Base-by-base conservation (phyloP, 2,329 filamentous ascomycete genomes). In the Colletotrichum graminicola region DNA sequence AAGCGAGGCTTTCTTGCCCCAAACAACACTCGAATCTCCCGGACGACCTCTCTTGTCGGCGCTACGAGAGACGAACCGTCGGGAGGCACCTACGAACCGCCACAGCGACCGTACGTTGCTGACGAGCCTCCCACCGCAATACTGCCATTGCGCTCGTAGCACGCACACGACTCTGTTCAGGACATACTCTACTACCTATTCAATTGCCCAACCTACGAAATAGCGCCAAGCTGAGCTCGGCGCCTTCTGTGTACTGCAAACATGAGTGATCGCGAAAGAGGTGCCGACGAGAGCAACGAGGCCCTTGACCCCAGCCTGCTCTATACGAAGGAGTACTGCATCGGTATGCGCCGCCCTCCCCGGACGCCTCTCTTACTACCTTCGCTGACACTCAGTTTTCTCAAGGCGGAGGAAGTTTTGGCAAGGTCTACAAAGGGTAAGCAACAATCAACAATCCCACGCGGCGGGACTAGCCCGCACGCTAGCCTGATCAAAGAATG, bases 341-440 rank as follows among this genome's bases (percentile, higher is more conserved):
- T 96, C 82, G 93, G 92, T 94, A 82, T 76, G 89, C 66, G 71
- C 64, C 62, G 67, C 62, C 55, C 8, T 4, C 59, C 64, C 6
- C 8, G 66, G 45, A 45, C 60, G 62, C 18, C 34, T 36, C 64
- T 23, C 34, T 36, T 10, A 54, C 47, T 45, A 41, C 47, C 32
- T 18, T 71, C 23, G 67, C 66, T 70, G 61, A 72, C 56, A 61
- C 26, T 21, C 71, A 73, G 36, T 60, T 59, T 62, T 67, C 66
- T 64, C 66, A 77, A 94, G 95, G 96, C 76, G 96, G 96, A 76
- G 96, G 96, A 73, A 98, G 95, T 82, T 99, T 99, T 84, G 96
- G 96, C 79, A 97, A 97, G 83, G 96, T 99, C 73, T 99, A 95
- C 88, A 98, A 98, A 88, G 96, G 96, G 93, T 95, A 86, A 73